A percentile compares a stretch with the other conserved stretches of the same genome.
These are phyloP conservation scores for Pythium folliculosum DNA, from an alignment of 352 stramenopile genomes.

Conservation along the genomic window DNA sequence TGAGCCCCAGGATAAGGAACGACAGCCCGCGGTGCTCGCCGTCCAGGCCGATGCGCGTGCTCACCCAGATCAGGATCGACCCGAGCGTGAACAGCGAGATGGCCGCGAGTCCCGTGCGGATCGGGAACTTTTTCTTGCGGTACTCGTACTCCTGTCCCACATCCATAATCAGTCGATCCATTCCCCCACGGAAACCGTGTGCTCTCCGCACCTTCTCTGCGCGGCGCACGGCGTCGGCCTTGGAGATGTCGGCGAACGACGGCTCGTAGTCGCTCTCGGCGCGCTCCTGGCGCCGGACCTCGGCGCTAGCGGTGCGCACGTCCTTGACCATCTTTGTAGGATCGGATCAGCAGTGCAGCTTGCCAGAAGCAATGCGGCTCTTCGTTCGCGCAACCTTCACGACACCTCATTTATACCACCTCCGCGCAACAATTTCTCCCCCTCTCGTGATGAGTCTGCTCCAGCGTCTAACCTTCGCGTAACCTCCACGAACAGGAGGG, in stretches of 20 bases:
- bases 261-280: conserved; percentile 22
- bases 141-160: conserved; percentile 35
- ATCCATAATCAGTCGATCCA: too few species aligned
- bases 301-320: conserved; percentile 26
- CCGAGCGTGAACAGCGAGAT: conserved; percentile 70
- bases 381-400: conserved; percentile 20
- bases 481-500: too few species aligned
- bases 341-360: neutral
- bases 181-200: too few species aligned
- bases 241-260: conserved; percentile 40
- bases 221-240: conserved; percentile 34
- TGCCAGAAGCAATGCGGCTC: conserved; percentile 9
- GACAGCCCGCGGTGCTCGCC: conserved; percentile 71
- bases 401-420: too few species aligned
- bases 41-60: conserved; percentile 75
- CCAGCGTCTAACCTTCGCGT: too few species aligned
- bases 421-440: too few species aligned
- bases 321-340: conserved; percentile 54
- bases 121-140: conserved; percentile 59
- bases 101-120: conserved; percentile 74
- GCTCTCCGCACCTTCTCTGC: conserved; percentile 28
- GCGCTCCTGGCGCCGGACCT: conserved; percentile 39
- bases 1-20: conserved; percentile 78
- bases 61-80: conserved; percentile 75
- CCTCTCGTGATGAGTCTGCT: too few species aligned